Percentiles rank a stretch among this genome's conserved stretches.
These are phyloP conservation scores for Nitzschia inconspicua DNA, from an alignment of 108 stramenopile species.

Conservation along the genomic window DNA sequence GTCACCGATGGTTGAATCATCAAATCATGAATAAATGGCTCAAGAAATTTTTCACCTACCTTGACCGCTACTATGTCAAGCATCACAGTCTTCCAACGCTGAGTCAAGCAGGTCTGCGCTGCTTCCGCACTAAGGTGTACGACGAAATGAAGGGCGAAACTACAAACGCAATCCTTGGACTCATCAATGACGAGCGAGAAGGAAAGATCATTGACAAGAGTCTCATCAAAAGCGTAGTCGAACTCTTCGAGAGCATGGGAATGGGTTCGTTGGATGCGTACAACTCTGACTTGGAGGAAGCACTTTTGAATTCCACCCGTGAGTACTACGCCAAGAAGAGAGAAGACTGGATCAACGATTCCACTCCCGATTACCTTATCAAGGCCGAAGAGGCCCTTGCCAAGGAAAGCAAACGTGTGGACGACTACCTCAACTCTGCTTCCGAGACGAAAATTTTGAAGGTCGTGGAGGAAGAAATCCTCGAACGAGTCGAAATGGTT, in stretches of 20 bases:
- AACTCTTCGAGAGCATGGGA: conserved; percentile 97
- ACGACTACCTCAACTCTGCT: conserved; percentile 87
- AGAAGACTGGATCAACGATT: conserved; percentile 96
- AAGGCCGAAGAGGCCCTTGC: conserved; percentile 94
- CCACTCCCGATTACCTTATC: conserved; percentile 95
- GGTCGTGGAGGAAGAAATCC: conserved; percentile 93
- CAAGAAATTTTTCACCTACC: conserved; percentile 98
- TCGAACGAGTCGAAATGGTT: conserved; percentile 89
- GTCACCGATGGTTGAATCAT: conserved; percentile 95
- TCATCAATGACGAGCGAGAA: conserved; percentile 95
- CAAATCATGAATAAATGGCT: conserved; percentile 99
- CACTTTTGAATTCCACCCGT: conserved; percentile 85
- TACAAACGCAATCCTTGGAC: conserved; percentile 85
- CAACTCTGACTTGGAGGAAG: conserved; percentile 87
- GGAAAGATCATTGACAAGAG: conserved; percentile 93
- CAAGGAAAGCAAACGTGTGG: conserved; percentile 87
- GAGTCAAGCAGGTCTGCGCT: conserved; percentile 81
- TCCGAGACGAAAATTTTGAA: conserved; percentile 89
- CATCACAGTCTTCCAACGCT: conserved; percentile 93
- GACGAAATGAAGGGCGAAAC: conserved; percentile 87
- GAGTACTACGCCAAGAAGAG: conserved; percentile 91
- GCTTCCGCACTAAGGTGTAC: conserved; percentile 95
- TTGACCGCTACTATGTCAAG: conserved; percentile 98
- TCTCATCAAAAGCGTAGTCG: conserved; percentile 91
- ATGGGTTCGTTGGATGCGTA: conserved; percentile 93